Evolutionary conservation across 768 basidiomycete species (phyloP), one percentile per base, ranked within the genome.

Genomic region (Collybia nuda): DNA sequence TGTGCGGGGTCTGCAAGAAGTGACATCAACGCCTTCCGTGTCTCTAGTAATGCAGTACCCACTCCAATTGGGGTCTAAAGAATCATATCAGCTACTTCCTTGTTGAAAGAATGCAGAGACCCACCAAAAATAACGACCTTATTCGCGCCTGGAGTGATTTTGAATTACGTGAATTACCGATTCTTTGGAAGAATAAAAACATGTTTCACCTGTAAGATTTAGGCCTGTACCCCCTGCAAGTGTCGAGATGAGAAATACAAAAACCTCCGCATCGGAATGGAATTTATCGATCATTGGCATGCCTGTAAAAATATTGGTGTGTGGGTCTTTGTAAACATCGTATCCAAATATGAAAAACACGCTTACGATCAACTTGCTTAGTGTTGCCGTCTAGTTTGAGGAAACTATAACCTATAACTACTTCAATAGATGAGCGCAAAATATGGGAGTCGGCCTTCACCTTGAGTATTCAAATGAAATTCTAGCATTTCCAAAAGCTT

Each of bases 61-160:
- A 93, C 93, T 98, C 95, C 95, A 98, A 56, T 93, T 92, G 3
- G 95, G 93, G 70, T 95, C 92, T 90, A 56, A 26, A 47, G 26
- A 17, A 45, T 43, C 37, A 43, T 18, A 49, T 51, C 26, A 56
- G 54, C 50, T 59, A 39, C 23, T 19, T 37, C 15, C 17, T 36
- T 21, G 41, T 37, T 44, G 6, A 47, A 26, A 40, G 23, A 46
- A 37, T 50, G 42, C 11, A 28, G 46, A 3, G 35, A 40, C 81
- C 58, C 54, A 86, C 87, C 89, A 63, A 96, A 93, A 37, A 94
- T 89, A 22, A 94, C 89, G 18, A 97, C 96, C 68, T 90, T 94
- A 63, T 98, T 98, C 2, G 96, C 94, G 2, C 88, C 88, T 71
- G 32, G 21, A 41, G 36, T 22, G 6, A 38, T 42, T 47, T 28